These are phyloP conservation scores for Pyrenochaeta sp. DNA, from an alignment of 2,329 filamentous ascomycete species.

Conservation along the genomic window DNA sequence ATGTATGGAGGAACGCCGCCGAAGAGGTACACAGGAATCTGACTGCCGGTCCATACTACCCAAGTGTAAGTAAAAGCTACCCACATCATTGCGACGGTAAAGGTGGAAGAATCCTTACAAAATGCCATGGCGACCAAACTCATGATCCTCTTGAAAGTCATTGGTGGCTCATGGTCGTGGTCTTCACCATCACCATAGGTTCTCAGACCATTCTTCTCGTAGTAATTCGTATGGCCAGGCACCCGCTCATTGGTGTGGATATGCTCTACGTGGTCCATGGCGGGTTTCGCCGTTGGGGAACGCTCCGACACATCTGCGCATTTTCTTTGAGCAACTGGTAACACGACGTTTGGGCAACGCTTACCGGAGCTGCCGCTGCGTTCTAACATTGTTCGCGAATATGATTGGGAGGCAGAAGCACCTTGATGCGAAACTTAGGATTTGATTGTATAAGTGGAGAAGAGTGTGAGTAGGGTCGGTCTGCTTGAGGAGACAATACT, in stretches of 20 bases:
- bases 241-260: slow-evolving; percentile 49
- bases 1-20: slow-evolving; percentile 55
- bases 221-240: slow-evolving; percentile 52
- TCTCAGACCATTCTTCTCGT: slow-evolving; percentile 57
- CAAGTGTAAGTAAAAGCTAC: slow-evolving; percentile 1
- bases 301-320: slow-evolving; percentile 17
- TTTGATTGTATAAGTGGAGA: neutral
- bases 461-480: neutral
- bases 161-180: slow-evolving; percentile 20
- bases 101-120: slow-evolving; percentile 1
- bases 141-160: slow-evolving; percentile 56
- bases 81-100: neutral
- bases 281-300: slow-evolving; percentile 15
- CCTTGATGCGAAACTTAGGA: neutral
- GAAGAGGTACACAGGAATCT: slow-evolving; percentile 61
- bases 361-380: neutral
- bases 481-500: neutral
- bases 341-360: neutral
- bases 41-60: slow-evolving; percentile 66
- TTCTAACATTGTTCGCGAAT: neutral
- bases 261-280: slow-evolving; percentile 37
- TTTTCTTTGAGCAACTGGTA: neutral
- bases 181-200: slow-evolving; percentile 38
- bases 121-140: slow-evolving; percentile 56
- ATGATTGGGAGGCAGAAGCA: neutral